Conservation (phyloP, 768 basidiomycete genomes). For the Cyclocybe cylindracea region DNA sequence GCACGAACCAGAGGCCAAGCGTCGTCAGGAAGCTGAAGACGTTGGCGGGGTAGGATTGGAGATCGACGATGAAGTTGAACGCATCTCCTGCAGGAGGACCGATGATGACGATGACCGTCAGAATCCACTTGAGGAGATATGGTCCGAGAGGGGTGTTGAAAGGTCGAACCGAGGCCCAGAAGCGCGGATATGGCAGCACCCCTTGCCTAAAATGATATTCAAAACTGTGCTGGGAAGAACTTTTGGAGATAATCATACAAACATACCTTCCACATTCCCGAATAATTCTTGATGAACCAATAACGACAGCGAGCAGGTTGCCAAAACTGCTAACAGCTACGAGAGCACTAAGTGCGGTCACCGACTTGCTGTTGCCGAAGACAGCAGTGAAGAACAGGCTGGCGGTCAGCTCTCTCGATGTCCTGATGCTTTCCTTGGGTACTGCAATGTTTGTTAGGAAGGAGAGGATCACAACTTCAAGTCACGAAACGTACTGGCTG, state of each 20-base stretch:
- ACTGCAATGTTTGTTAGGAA: slow-evolving; percentile 24
- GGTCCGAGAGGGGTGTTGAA: slow-evolving; percentile 53
- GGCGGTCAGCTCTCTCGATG: slow-evolving; percentile 45
- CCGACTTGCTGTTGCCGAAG: slow-evolving; percentile 39
- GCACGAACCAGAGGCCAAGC: slow-evolving; percentile 35
- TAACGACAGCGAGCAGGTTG: slow-evolving; percentile 35
- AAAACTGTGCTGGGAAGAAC: not conserved
- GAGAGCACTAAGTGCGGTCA: slow-evolving; percentile 36
- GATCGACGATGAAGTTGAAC: slow-evolving; percentile 43
- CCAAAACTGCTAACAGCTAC: slow-evolving; percentile 42
- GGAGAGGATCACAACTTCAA: not conserved
- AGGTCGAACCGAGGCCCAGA: slow-evolving; percentile 52
- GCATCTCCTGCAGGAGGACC: slow-evolving; percentile 44
- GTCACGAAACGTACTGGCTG: slow-evolving; percentile 26
- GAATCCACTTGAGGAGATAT: slow-evolving; percentile 43
- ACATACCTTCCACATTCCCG: slow-evolving; percentile 42
- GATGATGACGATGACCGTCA: slow-evolving; percentile 50
- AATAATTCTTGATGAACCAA: slow-evolving; percentile 46
- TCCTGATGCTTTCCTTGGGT: slow-evolving; percentile 42
- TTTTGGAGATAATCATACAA: not conserved
- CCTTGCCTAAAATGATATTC: slow-evolving; percentile 35
- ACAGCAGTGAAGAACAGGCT: slow-evolving; percentile 52
- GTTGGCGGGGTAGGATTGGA: slow-evolving; percentile 41
- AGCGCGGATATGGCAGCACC: slow-evolving; percentile 49
- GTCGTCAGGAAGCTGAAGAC: slow-evolving; percentile 36